Evolutionary conservation across 108 stramenopile genomes (phyloP).

Genomic region (Parietichytrium sp.): DNA sequence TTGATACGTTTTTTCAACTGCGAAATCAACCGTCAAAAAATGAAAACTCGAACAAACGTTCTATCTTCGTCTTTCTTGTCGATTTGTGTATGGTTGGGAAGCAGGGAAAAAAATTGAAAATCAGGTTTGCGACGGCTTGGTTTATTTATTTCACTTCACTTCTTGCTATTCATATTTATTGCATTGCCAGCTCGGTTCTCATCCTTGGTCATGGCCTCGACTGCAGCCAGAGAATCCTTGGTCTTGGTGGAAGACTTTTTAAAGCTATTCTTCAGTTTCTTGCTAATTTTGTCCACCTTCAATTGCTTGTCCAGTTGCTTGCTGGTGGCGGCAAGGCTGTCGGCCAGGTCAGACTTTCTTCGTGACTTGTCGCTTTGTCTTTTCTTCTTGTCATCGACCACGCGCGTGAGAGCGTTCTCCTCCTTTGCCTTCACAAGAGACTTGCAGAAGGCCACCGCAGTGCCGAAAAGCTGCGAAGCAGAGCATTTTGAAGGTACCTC

Average conservation of each 20-base stretch:
- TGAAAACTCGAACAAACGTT: background rate
- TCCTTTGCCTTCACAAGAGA: background rate
- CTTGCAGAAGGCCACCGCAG: slow-evolving; percentile 27
- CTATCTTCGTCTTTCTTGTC: background rate
- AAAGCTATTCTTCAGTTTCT: background rate
- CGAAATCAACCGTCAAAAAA: no score
- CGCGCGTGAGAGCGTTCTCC: background rate
- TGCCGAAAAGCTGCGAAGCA: slow-evolving; percentile 16
- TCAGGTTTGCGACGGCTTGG: background rate
- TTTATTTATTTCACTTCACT: background rate
- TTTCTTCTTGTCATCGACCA: background rate
- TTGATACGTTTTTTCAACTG: no score
- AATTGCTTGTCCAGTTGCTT: slow-evolving; percentile 11
- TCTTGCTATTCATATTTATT: background rate
- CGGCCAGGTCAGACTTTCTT: no score
- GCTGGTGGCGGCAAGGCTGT: background rate
- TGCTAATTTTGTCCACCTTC: background rate
- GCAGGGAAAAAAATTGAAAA: background rate
- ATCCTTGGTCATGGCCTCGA: background rate
- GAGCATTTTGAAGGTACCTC: slow-evolving; percentile 29
- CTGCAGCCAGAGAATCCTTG: background rate
- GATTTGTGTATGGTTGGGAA: background rate
- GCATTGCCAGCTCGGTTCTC: background rate
- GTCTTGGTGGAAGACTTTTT: background rate
- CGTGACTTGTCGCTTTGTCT: background rate